Conservation (phyloP, 179 eudicot genomes). For the Vitellaria paradoxa region DNA sequence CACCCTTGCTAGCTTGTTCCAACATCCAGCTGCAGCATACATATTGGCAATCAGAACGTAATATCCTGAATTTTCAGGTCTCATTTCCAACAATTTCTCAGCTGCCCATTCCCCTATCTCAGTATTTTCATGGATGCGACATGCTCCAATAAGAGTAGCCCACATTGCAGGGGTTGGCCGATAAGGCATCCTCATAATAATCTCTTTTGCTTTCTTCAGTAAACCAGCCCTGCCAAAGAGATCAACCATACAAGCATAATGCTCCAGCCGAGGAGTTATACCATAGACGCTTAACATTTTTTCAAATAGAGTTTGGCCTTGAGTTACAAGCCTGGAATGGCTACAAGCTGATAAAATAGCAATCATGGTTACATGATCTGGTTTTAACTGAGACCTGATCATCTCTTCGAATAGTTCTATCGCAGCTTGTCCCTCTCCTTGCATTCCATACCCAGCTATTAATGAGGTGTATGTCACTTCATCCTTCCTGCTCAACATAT, state of each 20-base stretch:
- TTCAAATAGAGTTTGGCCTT: constrained; percentile 62
- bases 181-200: constrained; percentile 63
- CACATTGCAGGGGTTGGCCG: constrained; percentile 78
- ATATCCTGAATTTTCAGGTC: constrained; percentile 67
- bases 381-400: constrained; percentile 53
- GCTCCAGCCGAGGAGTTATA: constrained; percentile 67
- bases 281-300: constrained; percentile 57
- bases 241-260: constrained; percentile 89
- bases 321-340: constrained; percentile 74
- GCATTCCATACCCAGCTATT: constrained; percentile 75
- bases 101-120: constrained; percentile 78
- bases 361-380: constrained; percentile 82
- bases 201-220: constrained; percentile 55
- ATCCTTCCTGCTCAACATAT: constrained; percentile 51
- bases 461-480: constrained; percentile 81
- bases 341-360: constrained; percentile 87
- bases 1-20: constrained; percentile 69
- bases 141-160: constrained; percentile 82
- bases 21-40: constrained; percentile 81
- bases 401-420: constrained; percentile 71
- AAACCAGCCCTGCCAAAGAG: constrained; percentile 90
- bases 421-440: constrained; percentile 70
- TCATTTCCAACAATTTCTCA: constrained; percentile 64
- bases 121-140: constrained; percentile 57
- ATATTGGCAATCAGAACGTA: constrained; percentile 81